phyloP scores from a whole-genome alignment of 192 early-diverging fungal species.

The Diversispora epigaea region DNA sequence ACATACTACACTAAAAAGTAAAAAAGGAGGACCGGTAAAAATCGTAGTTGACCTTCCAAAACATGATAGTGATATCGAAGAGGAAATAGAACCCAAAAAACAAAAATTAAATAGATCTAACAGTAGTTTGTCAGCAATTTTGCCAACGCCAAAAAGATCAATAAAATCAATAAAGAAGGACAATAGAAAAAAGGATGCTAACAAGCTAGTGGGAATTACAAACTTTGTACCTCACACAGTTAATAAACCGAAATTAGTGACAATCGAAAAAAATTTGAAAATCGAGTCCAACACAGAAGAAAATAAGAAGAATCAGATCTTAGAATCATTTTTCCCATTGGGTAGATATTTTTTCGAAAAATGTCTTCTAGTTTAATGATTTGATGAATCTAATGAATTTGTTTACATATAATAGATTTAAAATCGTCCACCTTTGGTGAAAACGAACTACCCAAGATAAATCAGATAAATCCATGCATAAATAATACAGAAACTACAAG shows the following conservation, averaged over 20 bases:
- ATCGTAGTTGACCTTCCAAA: constrained; percentile 28
- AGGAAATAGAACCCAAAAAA: constrained; percentile 9
- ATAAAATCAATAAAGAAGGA: neutral
- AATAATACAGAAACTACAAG: neutral
- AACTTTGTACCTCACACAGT: constrained; percentile 21
- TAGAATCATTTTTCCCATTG: constrained; percentile 21
- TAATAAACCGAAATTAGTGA: neutral
- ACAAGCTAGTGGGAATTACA: neutral
- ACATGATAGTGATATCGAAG: neutral
- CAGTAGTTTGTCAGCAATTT: constrained; percentile 10
- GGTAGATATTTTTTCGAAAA: neutral
- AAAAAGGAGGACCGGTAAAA: constrained; percentile 20
- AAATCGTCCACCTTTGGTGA: no score
- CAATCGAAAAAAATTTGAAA: neutral
- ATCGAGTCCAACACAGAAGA: neutral
- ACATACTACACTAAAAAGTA: constrained; percentile 14
- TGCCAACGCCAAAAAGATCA: constrained; percentile 16
- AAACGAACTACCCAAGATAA: neutral
- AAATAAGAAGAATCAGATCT: neutral
- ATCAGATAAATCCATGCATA: neutral
- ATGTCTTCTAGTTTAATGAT: no score
- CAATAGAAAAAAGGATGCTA: neutral
- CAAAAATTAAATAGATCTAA: neutral
- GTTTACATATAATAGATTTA: no score
- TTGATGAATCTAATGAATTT: no score